These are phyloP conservation scores for Candida germanica DNA, from an alignment of 805 yeast species.

Conservation along the genomic window DNA sequence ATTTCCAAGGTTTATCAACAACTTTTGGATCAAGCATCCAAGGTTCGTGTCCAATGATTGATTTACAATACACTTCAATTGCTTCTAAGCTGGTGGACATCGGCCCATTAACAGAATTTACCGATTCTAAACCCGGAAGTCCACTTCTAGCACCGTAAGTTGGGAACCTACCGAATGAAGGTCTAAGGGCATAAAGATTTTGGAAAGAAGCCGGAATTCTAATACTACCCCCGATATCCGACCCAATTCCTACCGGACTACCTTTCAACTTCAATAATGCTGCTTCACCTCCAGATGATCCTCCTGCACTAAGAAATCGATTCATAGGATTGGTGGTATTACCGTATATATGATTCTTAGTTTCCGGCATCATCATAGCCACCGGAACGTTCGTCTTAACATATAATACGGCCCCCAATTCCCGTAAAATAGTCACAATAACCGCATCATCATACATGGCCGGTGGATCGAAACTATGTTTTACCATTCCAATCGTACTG, in stretches of 20 bases:
- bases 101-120: constrained; percentile 58
- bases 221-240: constrained; percentile 44
- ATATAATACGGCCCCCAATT: constrained; percentile 42
- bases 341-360: constrained; percentile 39
- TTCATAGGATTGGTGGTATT: constrained; percentile 36
- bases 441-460: constrained; percentile 26
- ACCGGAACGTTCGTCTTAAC: constrained; percentile 45
- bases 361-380: constrained; percentile 43
- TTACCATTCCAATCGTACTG: constrained; percentile 36
- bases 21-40: constrained; percentile 53
- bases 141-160: constrained; percentile 48
- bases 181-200: constrained; percentile 39
- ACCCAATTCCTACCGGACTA: constrained; percentile 37
- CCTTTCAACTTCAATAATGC: constrained; percentile 41
- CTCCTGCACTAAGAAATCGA: constrained; percentile 38
- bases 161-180: constrained; percentile 35
- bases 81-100: constrained; percentile 10
- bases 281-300: constrained; percentile 46
- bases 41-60: constrained; percentile 50
- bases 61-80: constrained; percentile 12
- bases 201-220: constrained; percentile 44
- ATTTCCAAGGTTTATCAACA: constrained; percentile 53
- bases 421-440: constrained; percentile 30
- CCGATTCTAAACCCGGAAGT: constrained; percentile 62
- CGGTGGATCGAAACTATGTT: constrained; percentile 16